Base-by-base conservation (phyloP, 2,329 filamentous ascomycete species). In the Pleomassaria siparia region DNA sequence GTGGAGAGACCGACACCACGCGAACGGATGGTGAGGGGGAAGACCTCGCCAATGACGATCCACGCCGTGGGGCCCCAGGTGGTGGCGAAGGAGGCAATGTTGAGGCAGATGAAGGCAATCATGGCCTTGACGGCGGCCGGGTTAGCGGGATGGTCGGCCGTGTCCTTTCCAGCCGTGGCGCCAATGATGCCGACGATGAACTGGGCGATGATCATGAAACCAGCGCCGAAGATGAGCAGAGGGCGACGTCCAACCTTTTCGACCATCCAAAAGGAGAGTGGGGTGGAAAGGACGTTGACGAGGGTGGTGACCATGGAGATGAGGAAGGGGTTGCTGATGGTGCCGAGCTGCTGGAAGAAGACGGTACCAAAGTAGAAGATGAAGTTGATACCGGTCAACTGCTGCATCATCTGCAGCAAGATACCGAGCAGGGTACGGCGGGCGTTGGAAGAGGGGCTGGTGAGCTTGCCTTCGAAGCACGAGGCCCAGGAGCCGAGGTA, bases 91-190 rank as follows among this genome's bases (percentile, higher is more conserved):
- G 87, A 91, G 80, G 89, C 88, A 78, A 95, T 91, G 80, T 91
- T 92, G 77, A 95, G 86, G 76, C 86, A 87, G 68, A 95, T 94
- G 76, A 95, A 94, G 42, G 89, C 85, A 58, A 95, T 90, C 83
- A 91, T 76, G 32, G 66, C 67, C 35, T 50, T 53, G 49, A 58
- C 62, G 16, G 66, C 64, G 40, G 51, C 42, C 1, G 59, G 59
- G 53, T 69, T 62, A 29, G 59, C 56, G 4, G 61, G 60, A 51
- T 66, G 53, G 39, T 59, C 46, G 13, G 43, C 33, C 67, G 85
- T 67, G 28, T 63, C 66, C 39, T 57, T 64, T 24, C 62, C 60
- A 4, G 75, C 64, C 16, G 60, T 66, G 37, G 60, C 58, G 53
- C 78, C 80, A 50, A 82, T 73, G 54, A 91, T 89, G 66, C 82